phyloP scores from a whole-genome alignment of 1,139 yeast genomes.

The Kodamaea suecica region DNA sequence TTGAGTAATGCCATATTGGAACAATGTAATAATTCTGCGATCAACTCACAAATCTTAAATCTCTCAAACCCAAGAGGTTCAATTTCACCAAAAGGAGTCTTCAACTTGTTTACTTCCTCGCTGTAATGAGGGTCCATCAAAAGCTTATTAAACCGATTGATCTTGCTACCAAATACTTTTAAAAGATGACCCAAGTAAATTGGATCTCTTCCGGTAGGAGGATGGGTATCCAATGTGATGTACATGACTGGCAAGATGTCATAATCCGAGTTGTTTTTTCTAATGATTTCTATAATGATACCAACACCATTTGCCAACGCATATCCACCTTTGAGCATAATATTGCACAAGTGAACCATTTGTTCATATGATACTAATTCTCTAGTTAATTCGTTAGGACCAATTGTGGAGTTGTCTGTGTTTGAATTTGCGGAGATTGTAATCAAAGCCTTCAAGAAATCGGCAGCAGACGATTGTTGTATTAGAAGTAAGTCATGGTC shows the following conservation, averaged over 20 bases:
- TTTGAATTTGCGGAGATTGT: constrained; percentile 70
- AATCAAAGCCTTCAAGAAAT: constrained; percentile 46
- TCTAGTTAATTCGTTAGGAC: constrained; percentile 92
- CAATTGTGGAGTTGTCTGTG: constrained; percentile 80
- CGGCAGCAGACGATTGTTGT: constrained; percentile 46
- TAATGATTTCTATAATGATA: constrained; percentile 87
- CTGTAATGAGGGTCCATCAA: constrained; percentile 25
- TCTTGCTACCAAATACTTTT: constrained; percentile 70
- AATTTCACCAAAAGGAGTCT: constrained; percentile 55
- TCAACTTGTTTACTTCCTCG: constrained; percentile 30
- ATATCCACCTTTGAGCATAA: constrained; percentile 89
- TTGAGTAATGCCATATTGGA: constrained; percentile 93
- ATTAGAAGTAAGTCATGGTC: constrained; percentile 46
- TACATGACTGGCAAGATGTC: constrained; percentile 86
- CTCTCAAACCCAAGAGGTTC: constrained; percentile 96
- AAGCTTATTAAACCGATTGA: constrained; percentile 57
- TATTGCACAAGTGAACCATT: constrained; percentile 65
- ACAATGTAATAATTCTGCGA: constrained; percentile 93
- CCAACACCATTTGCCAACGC: constrained; percentile 96
- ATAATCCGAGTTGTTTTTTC: constrained; percentile 94
- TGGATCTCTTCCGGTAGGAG: constrained; percentile 94
- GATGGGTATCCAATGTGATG: constrained; percentile 86
- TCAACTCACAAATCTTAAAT: constrained; percentile 88
- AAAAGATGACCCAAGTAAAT: constrained; percentile 88
- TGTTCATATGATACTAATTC: constrained; percentile 74